Evolutionary conservation across 495 filamentous ascomycete species (phyloP), one percentile per base, ranked within the genome.

Genomic region (Podospora sp.): DNA sequence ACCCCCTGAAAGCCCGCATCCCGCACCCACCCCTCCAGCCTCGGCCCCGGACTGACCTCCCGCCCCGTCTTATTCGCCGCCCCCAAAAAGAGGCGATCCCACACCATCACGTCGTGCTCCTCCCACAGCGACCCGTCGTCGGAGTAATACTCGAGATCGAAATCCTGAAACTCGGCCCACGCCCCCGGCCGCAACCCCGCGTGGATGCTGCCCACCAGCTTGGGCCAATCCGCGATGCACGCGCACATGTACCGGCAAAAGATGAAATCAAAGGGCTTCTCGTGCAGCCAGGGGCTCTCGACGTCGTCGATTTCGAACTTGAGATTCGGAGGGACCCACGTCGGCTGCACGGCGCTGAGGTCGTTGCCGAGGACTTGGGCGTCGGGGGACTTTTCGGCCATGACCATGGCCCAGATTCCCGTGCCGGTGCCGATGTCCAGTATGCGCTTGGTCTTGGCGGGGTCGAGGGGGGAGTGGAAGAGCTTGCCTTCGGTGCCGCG

Each of bases 361-460:
- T 91, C 89, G 26, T 88, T 85, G 26, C 89, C 89, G 18, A 87
- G 70, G 9, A 72, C 60, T 18, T 63, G 56, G 22, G 67, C 68
- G 24, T 55, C 57, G 11, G 70, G 70, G 33, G 65, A 72, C 40
- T 67, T 46, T 21, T 72, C 67, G 27, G 65, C 69, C 62, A 71
- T 86, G 60, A 82, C 87, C 67, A 88, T 81, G 7, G 85, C 84
- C 86, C 86, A 89, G 58, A 87, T 87, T 16, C 87, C 87, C 12
- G 87, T 89, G 6, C 87, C 87, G 0, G 86, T 88, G 36, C 86
- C 86, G 51, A 88, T 78, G 61, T 89, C 87, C 40, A 88, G 76
- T 14, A 88, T 77, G 35, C 79, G 77, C 12, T 80, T 76, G 1
- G 83, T 81, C 49, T 82, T 75, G 40, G 40, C 12, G 11, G 40